phyloP scores from a whole-genome alignment of 2,329 filamentous ascomycete species.

The Colletotrichum eremochloae region DNA sequence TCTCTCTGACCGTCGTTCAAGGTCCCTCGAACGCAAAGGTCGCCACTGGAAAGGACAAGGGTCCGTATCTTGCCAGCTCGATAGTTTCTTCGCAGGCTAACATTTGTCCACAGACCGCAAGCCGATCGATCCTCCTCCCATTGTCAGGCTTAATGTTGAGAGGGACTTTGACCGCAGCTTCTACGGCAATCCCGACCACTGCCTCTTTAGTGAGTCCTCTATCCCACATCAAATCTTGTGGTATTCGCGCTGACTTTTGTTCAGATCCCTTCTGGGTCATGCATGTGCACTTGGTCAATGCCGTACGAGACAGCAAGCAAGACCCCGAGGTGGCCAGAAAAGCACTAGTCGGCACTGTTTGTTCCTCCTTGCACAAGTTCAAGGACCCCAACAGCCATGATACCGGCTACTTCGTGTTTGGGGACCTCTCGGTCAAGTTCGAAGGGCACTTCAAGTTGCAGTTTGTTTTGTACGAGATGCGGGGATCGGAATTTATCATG shows the following conservation, averaged over 20 bases:
- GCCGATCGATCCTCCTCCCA: conserved; percentile 88
- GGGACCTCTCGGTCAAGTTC: conserved; percentile 83
- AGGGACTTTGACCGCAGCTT: conserved; percentile 62
- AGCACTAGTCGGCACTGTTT: conserved; percentile 76
- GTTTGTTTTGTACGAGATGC: conserved; percentile 79
- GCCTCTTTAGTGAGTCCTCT: conserved; percentile 68
- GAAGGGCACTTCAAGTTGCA: conserved; percentile 80
- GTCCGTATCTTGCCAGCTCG: conserved; percentile 56
- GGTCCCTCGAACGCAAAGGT: conserved; percentile 17
- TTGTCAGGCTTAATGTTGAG: conserved; percentile 76
- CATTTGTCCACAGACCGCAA: conserved; percentile 73
- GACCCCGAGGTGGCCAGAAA: conserved; percentile 52
- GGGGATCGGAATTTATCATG: conserved; percentile 44
- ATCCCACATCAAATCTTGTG: neutral
- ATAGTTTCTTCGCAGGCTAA: neutral
- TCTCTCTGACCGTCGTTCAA: conserved; percentile 16
- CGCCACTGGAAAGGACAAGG: conserved; percentile 67
- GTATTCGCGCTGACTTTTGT: neutral
- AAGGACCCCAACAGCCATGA: conserved; percentile 84
- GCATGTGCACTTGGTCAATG: conserved; percentile 57
- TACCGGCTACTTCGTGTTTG: conserved; percentile 91
- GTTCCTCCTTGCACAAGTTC: conserved; percentile 85
- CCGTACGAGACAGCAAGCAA: conserved; percentile 53
- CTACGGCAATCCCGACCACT: conserved; percentile 18
- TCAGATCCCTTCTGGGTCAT: conserved; percentile 65